These are phyloP conservation scores for Pseudocercospora ulei DNA, from an alignment of 2,329 filamentous ascomycete genomes.

Conservation along the genomic window DNA sequence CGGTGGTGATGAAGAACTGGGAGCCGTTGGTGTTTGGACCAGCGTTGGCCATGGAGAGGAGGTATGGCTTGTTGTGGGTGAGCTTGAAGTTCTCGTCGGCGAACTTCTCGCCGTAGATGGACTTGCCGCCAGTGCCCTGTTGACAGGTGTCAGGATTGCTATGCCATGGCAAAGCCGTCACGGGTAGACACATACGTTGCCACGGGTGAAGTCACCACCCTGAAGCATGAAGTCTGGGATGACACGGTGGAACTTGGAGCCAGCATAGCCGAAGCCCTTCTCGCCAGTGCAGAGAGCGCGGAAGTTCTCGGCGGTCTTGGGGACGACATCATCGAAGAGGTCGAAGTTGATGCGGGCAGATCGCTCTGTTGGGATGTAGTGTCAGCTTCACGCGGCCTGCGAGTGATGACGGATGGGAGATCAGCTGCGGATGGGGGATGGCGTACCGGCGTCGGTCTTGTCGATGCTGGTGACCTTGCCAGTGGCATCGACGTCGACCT, in stretches of 20 bases:
- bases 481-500: slow-evolving; percentile 52
- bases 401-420: too few species aligned
- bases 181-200: slow-evolving; percentile 57
- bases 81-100: slow-evolving; percentile 90
- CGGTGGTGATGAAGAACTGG: slow-evolving; percentile 64
- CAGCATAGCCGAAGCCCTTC: slow-evolving; percentile 73
- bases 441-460: slow-evolving; percentile 33
- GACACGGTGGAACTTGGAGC: slow-evolving; percentile 86
- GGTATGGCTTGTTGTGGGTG: slow-evolving; percentile 85
- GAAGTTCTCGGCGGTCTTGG: slow-evolving; percentile 96
- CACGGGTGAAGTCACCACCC: slow-evolving; percentile 91
- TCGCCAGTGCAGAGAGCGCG: slow-evolving; percentile 89
- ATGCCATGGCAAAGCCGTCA: not conserved
- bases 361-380: slow-evolving; percentile 49
- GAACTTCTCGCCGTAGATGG: slow-evolving; percentile 95
- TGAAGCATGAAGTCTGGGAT: slow-evolving; percentile 99
- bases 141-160: slow-evolving; percentile 12
- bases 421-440: too few species aligned
- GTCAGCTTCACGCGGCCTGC: slow-evolving; percentile 12
- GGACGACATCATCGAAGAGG: slow-evolving; percentile 75
- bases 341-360: slow-evolving; percentile 75
- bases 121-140: slow-evolving; percentile 90
- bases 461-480: slow-evolving; percentile 43
- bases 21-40: slow-evolving; percentile 86
- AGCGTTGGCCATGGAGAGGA: slow-evolving; percentile 96